These are phyloP conservation scores for Phalaenopsis equestris DNA, from an alignment of 106 monocot species.

Conservation along the genomic window DNA sequence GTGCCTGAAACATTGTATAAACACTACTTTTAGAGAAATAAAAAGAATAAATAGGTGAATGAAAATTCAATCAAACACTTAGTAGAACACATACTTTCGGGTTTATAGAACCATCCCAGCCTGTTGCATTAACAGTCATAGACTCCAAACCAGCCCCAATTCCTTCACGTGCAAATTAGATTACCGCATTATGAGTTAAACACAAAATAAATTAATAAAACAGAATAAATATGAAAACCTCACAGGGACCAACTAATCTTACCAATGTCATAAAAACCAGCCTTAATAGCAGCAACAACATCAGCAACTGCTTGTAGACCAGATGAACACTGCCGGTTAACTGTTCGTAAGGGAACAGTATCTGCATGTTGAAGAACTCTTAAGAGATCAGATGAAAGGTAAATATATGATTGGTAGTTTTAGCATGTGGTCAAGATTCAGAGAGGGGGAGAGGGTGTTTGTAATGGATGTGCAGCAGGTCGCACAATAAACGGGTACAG, in stretches of 20 bases:
- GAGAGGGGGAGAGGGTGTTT: neutral
- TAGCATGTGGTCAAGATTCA: neutral
- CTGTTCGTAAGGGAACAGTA: constrained; percentile 86
- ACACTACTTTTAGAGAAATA: neutral
- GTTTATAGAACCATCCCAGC: constrained; percentile 83
- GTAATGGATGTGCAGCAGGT: neutral
- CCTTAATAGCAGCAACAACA: constrained; percentile 91
- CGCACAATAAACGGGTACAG: too few relatives aligned
- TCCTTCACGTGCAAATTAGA: constrained; percentile 28
- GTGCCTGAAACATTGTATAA: constrained; percentile 24
- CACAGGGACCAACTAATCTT: neutral
- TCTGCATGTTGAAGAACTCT: constrained; percentile 28
- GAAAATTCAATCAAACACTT: neutral
- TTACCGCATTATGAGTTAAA: neutral
- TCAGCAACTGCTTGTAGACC: constrained; percentile 97
- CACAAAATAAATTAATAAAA: neutral
- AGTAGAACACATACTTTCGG: constrained; percentile 54
- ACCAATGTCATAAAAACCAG: constrained; percentile 98
- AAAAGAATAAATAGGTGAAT: neutral
- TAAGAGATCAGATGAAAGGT: neutral
- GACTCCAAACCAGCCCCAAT: constrained; percentile 96
- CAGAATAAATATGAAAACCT: neutral
- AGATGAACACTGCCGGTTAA: constrained; percentile 94
- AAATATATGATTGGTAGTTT: neutral
- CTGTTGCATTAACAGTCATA: constrained; percentile 56